phyloP scores from a whole-genome alignment of 2,329 filamentous ascomycete species.

The Pyricularia pennisetigena region DNA sequence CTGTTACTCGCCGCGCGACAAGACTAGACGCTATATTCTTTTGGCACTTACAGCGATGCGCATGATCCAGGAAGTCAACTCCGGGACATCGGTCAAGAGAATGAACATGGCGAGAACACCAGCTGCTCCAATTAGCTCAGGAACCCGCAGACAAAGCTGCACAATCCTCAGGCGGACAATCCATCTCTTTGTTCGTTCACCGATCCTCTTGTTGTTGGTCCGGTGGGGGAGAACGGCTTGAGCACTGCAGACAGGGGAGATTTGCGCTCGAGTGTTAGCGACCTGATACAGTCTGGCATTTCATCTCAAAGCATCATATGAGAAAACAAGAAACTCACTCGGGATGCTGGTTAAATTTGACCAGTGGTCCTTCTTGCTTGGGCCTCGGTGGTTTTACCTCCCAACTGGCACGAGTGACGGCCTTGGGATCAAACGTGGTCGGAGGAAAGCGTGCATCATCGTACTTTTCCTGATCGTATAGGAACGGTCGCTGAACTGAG shows the following conservation, averaged over 20 bases:
- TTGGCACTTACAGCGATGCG: slow-evolving; percentile 56
- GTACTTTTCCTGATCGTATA: slow-evolving; percentile 51
- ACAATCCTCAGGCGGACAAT: slow-evolving; percentile 60
- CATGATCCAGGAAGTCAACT: slow-evolving; percentile 62
- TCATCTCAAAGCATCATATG: neutral
- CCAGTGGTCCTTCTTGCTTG: slow-evolving; percentile 60
- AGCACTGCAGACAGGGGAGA: slow-evolving; percentile 26
- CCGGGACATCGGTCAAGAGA: slow-evolving; percentile 59
- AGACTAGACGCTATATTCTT: neutral
- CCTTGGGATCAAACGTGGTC: slow-evolving; percentile 74
- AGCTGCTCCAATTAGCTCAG: slow-evolving; percentile 58
- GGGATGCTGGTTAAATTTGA: slow-evolving; percentile 79
- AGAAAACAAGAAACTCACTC: slow-evolving; percentile 47
- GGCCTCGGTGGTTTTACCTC: slow-evolving; percentile 50
- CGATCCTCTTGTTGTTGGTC: slow-evolving; percentile 56
- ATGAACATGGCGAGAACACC: slow-evolving; percentile 70
- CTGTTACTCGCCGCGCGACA: no score
- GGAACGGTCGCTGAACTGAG: slow-evolving; percentile 46
- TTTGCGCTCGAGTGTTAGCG: neutral
- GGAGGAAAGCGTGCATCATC: slow-evolving; percentile 43
- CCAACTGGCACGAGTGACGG: slow-evolving; percentile 71
- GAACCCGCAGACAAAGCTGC: slow-evolving; percentile 58
- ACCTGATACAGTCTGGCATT: neutral
- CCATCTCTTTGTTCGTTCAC: slow-evolving; percentile 55
- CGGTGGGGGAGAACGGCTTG: slow-evolving; percentile 56